Evolutionary conservation across 2,329 filamentous ascomycete genomes (phyloP).

Genomic region (Escovopsis weberi): DNA sequence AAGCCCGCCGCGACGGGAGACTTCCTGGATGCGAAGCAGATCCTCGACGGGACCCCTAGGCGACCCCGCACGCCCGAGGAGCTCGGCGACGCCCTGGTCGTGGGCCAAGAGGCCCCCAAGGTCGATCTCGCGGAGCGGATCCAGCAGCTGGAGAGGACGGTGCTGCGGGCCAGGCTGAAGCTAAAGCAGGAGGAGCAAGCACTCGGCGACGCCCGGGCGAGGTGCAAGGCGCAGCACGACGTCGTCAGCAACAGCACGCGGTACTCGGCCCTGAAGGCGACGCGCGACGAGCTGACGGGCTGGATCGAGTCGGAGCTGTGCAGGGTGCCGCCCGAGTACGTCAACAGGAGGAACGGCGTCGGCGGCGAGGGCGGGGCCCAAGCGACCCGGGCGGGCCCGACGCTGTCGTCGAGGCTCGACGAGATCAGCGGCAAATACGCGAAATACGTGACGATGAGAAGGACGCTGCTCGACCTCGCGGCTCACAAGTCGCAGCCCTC

Average conservation of each 20-base stretch:
- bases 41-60: conserved; percentile 29
- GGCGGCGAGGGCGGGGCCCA: not conserved
- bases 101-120: conserved; percentile 23
- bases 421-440: conserved; percentile 39
- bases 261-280: conserved; percentile 37
- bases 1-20: conserved; percentile 36
- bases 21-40: conserved; percentile 33
- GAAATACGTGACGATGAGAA: conserved; percentile 35
- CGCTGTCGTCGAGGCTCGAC: conserved; percentile 19
- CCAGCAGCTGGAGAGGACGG: conserved; percentile 40
- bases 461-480: conserved; percentile 29
- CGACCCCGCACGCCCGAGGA: conserved; percentile 38
- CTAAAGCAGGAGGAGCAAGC: conserved; percentile 42
- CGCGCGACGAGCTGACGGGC: conserved; percentile 44
- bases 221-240: conserved; percentile 21
- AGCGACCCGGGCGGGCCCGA: conserved; percentile 1
- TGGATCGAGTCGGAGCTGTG: conserved; percentile 52
- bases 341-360: conserved; percentile 8
- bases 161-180: conserved; percentile 42
- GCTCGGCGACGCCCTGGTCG: conserved; percentile 34
- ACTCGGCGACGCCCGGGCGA: conserved; percentile 31
- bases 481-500: conserved; percentile 18
- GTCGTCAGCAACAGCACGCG: conserved; percentile 25
- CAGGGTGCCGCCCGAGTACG: conserved; percentile 30
- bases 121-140: conserved; percentile 33